Evolutionary conservation across 345 rosid species (phyloP).

Genomic region (Eucalyptus melliodora): DNA sequence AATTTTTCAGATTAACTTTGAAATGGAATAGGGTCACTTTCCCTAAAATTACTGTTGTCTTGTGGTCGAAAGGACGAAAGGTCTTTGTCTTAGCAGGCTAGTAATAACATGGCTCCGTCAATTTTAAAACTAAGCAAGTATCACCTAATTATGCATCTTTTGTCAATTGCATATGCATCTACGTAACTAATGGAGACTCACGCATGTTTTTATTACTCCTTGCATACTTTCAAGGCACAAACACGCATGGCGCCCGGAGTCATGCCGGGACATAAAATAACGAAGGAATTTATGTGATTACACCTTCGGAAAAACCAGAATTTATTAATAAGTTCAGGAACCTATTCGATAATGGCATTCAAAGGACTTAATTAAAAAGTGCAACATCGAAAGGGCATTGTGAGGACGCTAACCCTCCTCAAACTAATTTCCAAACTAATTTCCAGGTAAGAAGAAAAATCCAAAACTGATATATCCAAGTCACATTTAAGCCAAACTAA

Average conservation of each 20-base stretch:
- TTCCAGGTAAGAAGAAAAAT: background rate
- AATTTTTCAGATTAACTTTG: background rate
- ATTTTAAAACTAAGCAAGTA: background rate
- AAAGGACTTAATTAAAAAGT: background rate
- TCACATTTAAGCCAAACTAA: background rate
- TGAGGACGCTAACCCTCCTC: background rate
- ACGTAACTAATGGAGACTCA: background rate
- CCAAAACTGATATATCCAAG: background rate
- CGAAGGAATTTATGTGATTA: background rate
- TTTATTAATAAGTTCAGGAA: background rate
- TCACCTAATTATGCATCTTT: background rate
- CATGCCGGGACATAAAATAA: background rate
- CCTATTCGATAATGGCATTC: background rate
- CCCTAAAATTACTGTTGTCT: background rate
- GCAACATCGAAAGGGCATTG: background rate
- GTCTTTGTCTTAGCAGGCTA: background rate
- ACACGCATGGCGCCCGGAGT: background rate
- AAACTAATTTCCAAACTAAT: background rate
- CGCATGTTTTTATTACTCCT: background rate
- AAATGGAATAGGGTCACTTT: background rate
- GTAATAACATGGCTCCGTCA: background rate
- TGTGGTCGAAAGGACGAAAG: background rate
- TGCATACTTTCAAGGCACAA: background rate
- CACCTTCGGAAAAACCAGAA: background rate
- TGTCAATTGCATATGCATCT: background rate